phyloP scores from a whole-genome alignment of 2,329 filamentous ascomycete species.

The Macrophomina pseudophaseolina region DNA sequence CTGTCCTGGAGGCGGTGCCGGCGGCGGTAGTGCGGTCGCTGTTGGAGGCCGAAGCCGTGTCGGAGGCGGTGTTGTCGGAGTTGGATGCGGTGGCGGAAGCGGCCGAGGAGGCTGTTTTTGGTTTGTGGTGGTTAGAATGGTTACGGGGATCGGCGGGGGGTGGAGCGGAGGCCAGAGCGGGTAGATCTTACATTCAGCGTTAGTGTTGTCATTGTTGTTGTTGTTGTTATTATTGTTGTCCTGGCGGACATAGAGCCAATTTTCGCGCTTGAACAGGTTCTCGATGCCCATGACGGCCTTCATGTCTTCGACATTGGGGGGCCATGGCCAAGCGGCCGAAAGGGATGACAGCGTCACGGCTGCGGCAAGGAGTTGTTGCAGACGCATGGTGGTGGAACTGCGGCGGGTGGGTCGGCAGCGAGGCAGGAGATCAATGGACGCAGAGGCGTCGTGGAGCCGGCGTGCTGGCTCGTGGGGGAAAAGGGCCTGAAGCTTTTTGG shows the following conservation, averaged over 20 bases:
- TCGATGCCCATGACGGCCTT: constrained; percentile 25
- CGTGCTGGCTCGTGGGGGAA: background rate
- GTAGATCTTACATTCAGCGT: constrained; percentile 13
- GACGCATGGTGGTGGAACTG: constrained; percentile 38
- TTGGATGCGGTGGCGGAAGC: background rate
- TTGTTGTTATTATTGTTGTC: constrained; percentile 7
- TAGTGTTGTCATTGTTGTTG: background rate
- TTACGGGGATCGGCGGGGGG: background rate
- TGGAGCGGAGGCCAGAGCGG: background rate
- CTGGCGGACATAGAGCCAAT: constrained; percentile 11
- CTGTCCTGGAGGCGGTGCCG: constrained; percentile 16
- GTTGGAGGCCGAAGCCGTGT: background rate
- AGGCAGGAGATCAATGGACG: constrained; percentile 12
- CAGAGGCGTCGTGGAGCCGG: constrained; percentile 13
- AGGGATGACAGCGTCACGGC: constrained; percentile 44
- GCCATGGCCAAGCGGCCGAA: constrained; percentile 38
- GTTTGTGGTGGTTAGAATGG: background rate
- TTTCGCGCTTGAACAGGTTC: constrained; percentile 17
- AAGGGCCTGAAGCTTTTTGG: background rate
- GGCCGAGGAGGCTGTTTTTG: background rate
- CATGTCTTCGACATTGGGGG: constrained; percentile 23
- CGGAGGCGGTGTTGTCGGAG: background rate
- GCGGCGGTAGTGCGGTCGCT: constrained; percentile 9
- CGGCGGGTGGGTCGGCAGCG: background rate
- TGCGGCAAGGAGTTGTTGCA: constrained; percentile 45